Evolutionary conservation across 169 alveolate genomes (phyloP), one percentile per base, ranked within the genome.

Genomic region (Nephromyces sp.): DNA sequence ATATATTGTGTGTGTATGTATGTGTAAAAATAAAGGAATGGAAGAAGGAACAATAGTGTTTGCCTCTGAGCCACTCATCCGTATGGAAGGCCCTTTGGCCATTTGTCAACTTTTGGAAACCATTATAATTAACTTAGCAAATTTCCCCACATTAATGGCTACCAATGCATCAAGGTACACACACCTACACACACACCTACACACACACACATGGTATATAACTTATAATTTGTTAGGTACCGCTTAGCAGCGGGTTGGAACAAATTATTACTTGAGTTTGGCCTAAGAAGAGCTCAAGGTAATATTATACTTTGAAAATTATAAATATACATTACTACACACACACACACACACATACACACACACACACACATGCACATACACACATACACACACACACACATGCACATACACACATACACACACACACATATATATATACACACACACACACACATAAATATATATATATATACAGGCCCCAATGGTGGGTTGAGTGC

Each of bases 401-500:
- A n/a, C n/a, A n/a, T n/a, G n/a, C n/a, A n/a, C n/a, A n/a, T n/a
- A n/a, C n/a, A n/a, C n/a, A n/a, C n/a, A n/a, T n/a, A n/a, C n/a
- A n/a, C n/a, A n/a, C n/a, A n/a, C n/a, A n/a, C n/a, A n/a, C n/a
- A n/a, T n/a, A n/a, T n/a, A n/a, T n/a, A n/a, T n/a, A n/a, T n/a
- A n/a, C n/a, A n/a, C n/a, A n/a, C n/a, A n/a, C n/a, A n/a, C n/a
- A n/a, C n/a, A n/a, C n/a, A n/a, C n/a, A n/a, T n/a, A n/a, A n/a
- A n/a, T n/a, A n/a, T n/a, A n/a, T n/a, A n/a, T n/a, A n/a, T n/a
- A n/a, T n/a, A n/a, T n/a, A n/a, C n/a, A 78, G 97, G 97, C 5
- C 95, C 97, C n/a, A 93, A 92, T 81, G 97, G 96, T 4, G 95
- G 92, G 6, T 52, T 92, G 66, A 82, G 92, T 30, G 96, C 96